Evolutionary conservation across 202 grass and related monocot species (phyloP).

Genomic region (Bolboschoenoplectus hybrid): DNA sequence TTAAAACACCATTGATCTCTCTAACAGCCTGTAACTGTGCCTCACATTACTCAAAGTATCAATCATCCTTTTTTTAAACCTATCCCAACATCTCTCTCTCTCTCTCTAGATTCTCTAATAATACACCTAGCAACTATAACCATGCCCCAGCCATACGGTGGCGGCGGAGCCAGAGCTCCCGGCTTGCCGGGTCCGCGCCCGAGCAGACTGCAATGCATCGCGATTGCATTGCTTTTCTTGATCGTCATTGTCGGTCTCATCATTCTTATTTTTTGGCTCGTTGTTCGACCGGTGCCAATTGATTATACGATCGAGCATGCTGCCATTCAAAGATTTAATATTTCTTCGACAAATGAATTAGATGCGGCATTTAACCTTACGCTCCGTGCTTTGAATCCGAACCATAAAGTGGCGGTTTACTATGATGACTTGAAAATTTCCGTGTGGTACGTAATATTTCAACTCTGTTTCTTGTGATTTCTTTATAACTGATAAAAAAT

Average conservation of each 20-base stretch:
- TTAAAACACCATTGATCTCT: neutral
- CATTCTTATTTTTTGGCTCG: slow-evolving; percentile 70
- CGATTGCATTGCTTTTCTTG: slow-evolving; percentile 43
- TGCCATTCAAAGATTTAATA: slow-evolving; percentile 51
- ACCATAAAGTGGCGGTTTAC: slow-evolving; percentile 47
- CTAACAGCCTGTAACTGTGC: slow-evolving; percentile 21
- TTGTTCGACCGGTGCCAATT: slow-evolving; percentile 51
- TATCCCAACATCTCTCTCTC: neutral
- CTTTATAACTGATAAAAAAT: neutral
- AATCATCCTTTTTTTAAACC: slow-evolving; percentile 31
- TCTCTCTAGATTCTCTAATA: neutral
- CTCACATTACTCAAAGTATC: slow-evolving; percentile 37
- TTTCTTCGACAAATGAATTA: slow-evolving; percentile 48
- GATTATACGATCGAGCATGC: slow-evolving; percentile 61
- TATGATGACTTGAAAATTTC: slow-evolving; percentile 54
- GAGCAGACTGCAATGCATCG: slow-evolving; percentile 44
- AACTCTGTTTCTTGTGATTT: neutral
- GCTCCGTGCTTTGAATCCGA: slow-evolving; percentile 52
- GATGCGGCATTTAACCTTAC: slow-evolving; percentile 59
- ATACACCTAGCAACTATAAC: neutral
- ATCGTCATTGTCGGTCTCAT: slow-evolving; percentile 36
- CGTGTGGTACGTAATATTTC: slow-evolving; percentile 43
- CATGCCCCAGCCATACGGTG: slow-evolving; percentile 45
- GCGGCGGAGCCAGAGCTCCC: neutral
- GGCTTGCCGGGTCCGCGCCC: slow-evolving; percentile 33